Percentiles rank a stretch among this genome's conserved stretches.
phyloP scores from a whole-genome alignment of 2,329 filamentous ascomycete species.

The Bipolaris bicolor region DNA sequence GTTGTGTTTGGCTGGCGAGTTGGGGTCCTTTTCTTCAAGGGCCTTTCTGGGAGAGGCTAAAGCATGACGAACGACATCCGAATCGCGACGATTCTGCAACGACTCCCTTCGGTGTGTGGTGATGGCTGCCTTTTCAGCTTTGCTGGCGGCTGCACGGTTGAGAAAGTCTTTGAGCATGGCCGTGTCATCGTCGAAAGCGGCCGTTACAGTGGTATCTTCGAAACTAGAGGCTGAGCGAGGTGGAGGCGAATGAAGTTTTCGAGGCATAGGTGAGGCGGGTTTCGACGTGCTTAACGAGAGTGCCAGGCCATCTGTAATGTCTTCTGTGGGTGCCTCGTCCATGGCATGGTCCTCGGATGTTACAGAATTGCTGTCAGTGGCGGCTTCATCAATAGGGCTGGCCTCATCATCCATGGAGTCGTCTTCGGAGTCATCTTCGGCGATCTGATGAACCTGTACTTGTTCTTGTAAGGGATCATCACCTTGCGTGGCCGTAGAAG shows the following conservation, averaged over 20 bases:
- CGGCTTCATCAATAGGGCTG: neutral
- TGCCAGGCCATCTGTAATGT: slow-evolving; percentile 43
- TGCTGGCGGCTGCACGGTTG: slow-evolving; percentile 56
- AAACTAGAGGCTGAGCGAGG: slow-evolving; percentile 25
- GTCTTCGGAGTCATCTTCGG: neutral
- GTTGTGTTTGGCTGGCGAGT: slow-evolving; percentile 52
- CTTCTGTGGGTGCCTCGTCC: slow-evolving; percentile 9
- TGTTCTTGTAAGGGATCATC: neutral
- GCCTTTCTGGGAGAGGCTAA: slow-evolving; percentile 54
- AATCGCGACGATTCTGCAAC: slow-evolving; percentile 55
- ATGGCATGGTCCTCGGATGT: neutral
- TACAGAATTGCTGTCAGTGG: neutral
- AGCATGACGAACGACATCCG: slow-evolving; percentile 54
- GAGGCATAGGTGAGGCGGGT: slow-evolving; percentile 22
- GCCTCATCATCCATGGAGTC: neutral
- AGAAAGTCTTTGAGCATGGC: slow-evolving; percentile 58
- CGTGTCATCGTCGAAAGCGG: slow-evolving; percentile 55
- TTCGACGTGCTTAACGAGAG: slow-evolving; percentile 28
- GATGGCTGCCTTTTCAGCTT: slow-evolving; percentile 46
- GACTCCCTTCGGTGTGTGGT: slow-evolving; percentile 50
- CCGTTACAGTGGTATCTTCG: slow-evolving; percentile 41
- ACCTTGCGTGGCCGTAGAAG: neutral
- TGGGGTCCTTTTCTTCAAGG: slow-evolving; percentile 56
- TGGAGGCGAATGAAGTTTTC: slow-evolving; percentile 39
- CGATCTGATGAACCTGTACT: neutral